phyloP scores from a whole-genome alignment of 371 early-diverging fungal genomes.

The Lichtheimia ramosa region DNA sequence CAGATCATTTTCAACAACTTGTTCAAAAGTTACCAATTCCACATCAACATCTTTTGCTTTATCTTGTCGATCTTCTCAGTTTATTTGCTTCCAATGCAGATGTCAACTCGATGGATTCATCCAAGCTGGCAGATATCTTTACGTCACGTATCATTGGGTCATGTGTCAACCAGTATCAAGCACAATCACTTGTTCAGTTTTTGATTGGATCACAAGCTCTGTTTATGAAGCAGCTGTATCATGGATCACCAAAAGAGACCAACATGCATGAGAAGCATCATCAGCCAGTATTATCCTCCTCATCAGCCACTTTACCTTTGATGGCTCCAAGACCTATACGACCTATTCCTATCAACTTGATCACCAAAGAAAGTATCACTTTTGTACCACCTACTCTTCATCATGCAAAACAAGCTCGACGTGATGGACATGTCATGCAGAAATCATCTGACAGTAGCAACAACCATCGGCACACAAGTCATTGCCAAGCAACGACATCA shows the following conservation, averaged over 20 bases:
- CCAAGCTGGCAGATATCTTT: constrained; percentile 63
- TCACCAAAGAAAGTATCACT: not conserved
- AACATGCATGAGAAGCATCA: not conserved
- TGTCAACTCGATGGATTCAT: constrained; percentile 54
- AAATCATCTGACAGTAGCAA: not conserved
- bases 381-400: not conserved
- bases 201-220: constrained; percentile 53
- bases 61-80: constrained; percentile 59
- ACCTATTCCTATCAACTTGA: not conserved
- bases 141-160: constrained; percentile 56
- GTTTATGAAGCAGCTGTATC: constrained; percentile 23
- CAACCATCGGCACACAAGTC: not conserved
- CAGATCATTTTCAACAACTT: constrained; percentile 40
- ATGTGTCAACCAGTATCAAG: constrained; percentile 48
- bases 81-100: constrained; percentile 51
- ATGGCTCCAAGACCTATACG: constrained; percentile 2
- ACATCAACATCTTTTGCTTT: constrained; percentile 62
- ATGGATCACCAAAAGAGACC: not conserved
- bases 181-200: constrained; percentile 58
- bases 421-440: not conserved
- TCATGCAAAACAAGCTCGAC: not conserved
- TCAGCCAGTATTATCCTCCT: not conserved
- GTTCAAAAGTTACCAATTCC: constrained; percentile 56
- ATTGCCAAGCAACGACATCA: not conserved
- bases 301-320: not conserved